Conservation (phyloP, 257 asterid species). For the Agastache rugosa region DNA sequence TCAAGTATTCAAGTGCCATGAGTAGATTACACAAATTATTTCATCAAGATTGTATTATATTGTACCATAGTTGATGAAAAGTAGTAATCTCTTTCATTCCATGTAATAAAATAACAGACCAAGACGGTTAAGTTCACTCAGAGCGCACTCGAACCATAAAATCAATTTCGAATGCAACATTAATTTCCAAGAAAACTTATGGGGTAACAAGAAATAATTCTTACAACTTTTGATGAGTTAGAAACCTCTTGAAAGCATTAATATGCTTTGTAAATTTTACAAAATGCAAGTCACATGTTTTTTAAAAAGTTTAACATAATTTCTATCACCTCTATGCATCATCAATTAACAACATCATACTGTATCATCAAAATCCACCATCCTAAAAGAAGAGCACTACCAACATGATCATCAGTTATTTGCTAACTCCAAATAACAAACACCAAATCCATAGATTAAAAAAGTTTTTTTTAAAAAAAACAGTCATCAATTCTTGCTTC, state of each 20-base stretch:
- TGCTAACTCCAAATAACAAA: conserved; percentile 22
- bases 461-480: neutral
- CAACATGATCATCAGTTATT: conserved; percentile 24
- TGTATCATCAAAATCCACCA: conserved; percentile 17
- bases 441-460: conserved; percentile 12
- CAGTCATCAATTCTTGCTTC: conserved; percentile 30
- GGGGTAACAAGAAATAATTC: neutral
- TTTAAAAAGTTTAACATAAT: conserved; percentile 30
- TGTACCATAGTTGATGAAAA: neutral
- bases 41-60: neutral
- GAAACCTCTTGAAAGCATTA: conserved; percentile 19
- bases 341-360: conserved; percentile 11
- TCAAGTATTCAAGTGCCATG: no score
- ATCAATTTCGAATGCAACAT: neutral
- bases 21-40: neutral
- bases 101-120: neutral
- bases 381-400: conserved; percentile 8
- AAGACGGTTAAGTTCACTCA: no score
- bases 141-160: neutral
- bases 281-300: conserved; percentile 31
- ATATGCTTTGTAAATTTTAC: conserved; percentile 29
- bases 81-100: neutral
- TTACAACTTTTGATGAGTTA: neutral
- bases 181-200: neutral
- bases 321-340: conserved; percentile 34